Evolutionary conservation across 2,329 filamentous ascomycete species (phyloP).

Genomic region (Orbilia quercus): DNA sequence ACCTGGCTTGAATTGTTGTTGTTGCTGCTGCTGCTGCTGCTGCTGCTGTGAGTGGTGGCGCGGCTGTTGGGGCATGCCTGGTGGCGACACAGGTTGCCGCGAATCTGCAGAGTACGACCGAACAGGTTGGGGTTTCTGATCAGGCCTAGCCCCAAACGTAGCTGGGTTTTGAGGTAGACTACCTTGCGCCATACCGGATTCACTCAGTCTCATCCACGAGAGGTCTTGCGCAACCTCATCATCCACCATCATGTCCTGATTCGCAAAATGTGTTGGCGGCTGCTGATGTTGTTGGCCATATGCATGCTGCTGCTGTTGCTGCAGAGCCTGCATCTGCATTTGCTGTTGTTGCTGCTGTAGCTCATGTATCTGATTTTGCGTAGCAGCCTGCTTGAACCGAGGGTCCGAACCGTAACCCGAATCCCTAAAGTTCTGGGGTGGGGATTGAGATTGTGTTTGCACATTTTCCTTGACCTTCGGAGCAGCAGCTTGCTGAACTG

Average conservation of each 20-base stretch:
- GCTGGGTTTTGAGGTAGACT: conserved; percentile 33
- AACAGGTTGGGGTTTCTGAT: conserved; percentile 50
- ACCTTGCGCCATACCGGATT: conserved; percentile 36
- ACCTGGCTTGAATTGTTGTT: conserved; percentile 46
- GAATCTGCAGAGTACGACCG: conserved; percentile 51
- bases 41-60: conserved; percentile 32
- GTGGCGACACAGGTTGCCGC: conserved; percentile 40
- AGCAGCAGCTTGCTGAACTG: conserved; percentile 11
- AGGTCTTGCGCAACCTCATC: conserved; percentile 61
- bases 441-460: conserved; percentile 27
- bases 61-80: conserved; percentile 44
- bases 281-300: conserved; percentile 57
- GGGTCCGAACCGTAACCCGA: conserved; percentile 62
- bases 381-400: conserved; percentile 66
- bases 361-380: conserved; percentile 72
- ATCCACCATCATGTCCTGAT: conserved; percentile 59
- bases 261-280: conserved; percentile 38
- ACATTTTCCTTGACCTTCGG: conserved; percentile 47
- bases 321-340: conserved; percentile 56
- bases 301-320: conserved; percentile 55
- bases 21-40: conserved; percentile 40
- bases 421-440: conserved; percentile 47
- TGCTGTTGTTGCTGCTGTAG: conserved; percentile 69
- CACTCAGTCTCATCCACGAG: conserved; percentile 61
- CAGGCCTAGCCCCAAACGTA: conserved; percentile 38